phyloP scores from a whole-genome alignment of 192 early-diverging fungal species.

The Linnemannia exigua region DNA sequence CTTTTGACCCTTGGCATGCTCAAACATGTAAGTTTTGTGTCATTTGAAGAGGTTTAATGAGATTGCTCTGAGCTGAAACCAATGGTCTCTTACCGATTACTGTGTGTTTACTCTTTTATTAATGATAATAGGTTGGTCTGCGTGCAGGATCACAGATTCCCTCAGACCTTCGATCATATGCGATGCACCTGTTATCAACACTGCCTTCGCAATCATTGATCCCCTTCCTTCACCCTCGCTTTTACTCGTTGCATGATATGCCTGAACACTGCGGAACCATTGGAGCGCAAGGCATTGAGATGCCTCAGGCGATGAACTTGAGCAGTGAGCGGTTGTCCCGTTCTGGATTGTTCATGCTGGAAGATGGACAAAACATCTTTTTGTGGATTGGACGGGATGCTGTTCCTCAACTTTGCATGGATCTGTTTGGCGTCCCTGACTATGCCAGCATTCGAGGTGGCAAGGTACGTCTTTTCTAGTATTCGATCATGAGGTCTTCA shows the following conservation, averaged over 20 bases:
- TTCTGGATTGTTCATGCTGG: slow-evolving; percentile 89
- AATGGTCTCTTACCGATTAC: not conserved
- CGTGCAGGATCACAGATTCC: slow-evolving; percentile 78
- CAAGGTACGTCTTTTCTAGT: slow-evolving; percentile 68
- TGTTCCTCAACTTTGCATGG: slow-evolving; percentile 77
- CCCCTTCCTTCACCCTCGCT: slow-evolving; percentile 78
- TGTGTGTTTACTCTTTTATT: not conserved
- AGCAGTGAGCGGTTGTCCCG: slow-evolving; percentile 89
- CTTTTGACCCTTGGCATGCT: slow-evolving; percentile 84
- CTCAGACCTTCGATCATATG: slow-evolving; percentile 84
- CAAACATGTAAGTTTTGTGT: slow-evolving; percentile 78
- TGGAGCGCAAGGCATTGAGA: slow-evolving; percentile 72
- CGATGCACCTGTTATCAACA: slow-evolving; percentile 86
- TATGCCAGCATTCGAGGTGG: slow-evolving; percentile 86
- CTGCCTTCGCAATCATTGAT: slow-evolving; percentile 84
- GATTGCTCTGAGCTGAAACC: not conserved
- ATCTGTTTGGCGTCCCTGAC: slow-evolving; percentile 81
- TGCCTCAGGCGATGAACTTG: slow-evolving; percentile 86
- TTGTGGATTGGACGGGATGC: slow-evolving; percentile 92
- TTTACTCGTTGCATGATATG: slow-evolving; percentile 90
- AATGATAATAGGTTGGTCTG: slow-evolving; percentile 61
- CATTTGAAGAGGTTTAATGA: not conserved
- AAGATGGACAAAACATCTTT: slow-evolving; percentile 86
- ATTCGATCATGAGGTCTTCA: not conserved
- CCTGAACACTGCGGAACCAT: slow-evolving; percentile 68